These are phyloP conservation scores for bread wheat (Triticum aestivum) DNA, from an alignment of 176 grass and related monocot genomes.

Conservation along the genomic window DNA sequence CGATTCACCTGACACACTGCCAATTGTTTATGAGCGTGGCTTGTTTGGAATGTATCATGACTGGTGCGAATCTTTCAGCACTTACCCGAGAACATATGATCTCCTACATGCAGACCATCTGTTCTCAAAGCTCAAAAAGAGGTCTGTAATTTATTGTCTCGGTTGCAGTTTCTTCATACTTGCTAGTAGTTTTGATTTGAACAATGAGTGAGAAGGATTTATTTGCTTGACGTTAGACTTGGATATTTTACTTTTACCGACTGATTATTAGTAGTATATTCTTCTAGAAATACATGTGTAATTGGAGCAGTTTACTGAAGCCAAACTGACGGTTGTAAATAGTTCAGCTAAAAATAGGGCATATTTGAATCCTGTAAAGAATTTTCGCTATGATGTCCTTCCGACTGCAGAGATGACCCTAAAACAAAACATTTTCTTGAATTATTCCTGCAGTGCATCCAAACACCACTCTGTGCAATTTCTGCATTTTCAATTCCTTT, in stretches of 20 bases:
- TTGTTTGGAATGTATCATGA: slow-evolving; percentile 99
- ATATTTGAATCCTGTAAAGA: too few relatives aligned
- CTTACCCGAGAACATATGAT: slow-evolving; percentile 92
- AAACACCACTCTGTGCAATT: neutral
- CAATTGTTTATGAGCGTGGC: slow-evolving; percentile 98
- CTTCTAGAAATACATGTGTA: neutral
- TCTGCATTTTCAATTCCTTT: too few relatives aligned
- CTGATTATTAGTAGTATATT: neutral
- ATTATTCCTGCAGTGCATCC: neutral
- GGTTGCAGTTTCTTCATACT: neutral
- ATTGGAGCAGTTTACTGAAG: neutral
- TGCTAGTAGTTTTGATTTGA: neutral
- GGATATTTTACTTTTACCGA: neutral
- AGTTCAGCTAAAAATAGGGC: neutral
- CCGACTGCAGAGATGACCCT: too few relatives aligned
- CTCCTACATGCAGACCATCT: slow-evolving; percentile 96
- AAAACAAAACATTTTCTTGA: neutral
- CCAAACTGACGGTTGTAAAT: neutral
- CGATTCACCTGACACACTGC: slow-evolving; percentile 90
- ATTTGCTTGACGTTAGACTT: neutral
- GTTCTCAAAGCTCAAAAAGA: slow-evolving; percentile 87
- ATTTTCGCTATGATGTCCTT: neutral
- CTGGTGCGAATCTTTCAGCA: slow-evolving; percentile 99
- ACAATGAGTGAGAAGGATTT: neutral
- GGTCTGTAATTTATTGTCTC: slow-evolving; percentile 39